Percentiles rank a stretch among this genome's conserved stretches.
phyloP scores from a whole-genome alignment of 768 basidiomycete genomes.

The Lactarius tabidus region DNA sequence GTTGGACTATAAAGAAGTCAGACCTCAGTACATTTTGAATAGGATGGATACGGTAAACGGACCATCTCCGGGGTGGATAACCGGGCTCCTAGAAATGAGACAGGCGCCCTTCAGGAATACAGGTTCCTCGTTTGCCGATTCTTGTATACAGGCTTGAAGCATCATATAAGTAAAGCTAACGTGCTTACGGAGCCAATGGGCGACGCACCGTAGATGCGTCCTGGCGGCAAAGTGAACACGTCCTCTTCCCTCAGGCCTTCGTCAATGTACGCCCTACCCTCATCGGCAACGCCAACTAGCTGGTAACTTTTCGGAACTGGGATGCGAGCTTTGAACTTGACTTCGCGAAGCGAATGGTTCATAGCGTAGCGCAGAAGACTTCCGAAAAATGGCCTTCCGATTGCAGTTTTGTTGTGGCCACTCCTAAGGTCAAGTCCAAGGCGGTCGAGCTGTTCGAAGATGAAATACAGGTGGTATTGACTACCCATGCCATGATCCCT shows the following conservation, averaged over 20 bases:
- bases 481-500: constrained; percentile 43
- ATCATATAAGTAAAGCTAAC: background rate
- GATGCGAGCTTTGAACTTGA: constrained; percentile 75
- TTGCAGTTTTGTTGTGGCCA: constrained; percentile 32
- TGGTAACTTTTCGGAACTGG: constrained; percentile 62
- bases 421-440: constrained; percentile 48
- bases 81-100: constrained; percentile 33
- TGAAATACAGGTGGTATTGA: constrained; percentile 45
- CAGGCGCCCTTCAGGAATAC: constrained; percentile 9
- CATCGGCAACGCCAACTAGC: constrained; percentile 80
- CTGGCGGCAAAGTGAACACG: constrained; percentile 12
- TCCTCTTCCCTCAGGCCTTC: constrained; percentile 10
- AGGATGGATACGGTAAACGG: background rate
- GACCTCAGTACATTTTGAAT: background rate
- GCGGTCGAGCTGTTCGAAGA: constrained; percentile 48
- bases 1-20: constrained; percentile 20
- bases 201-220: constrained; percentile 17
- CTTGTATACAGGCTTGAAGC: constrained; percentile 20
- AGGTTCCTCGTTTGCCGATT: background rate
- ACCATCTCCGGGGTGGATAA: constrained; percentile 36
- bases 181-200: background rate
- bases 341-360: constrained; percentile 61
- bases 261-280: constrained; percentile 41
- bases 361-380: constrained; percentile 56
- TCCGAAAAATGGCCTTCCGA: constrained; percentile 55